Evolutionary conservation across 2,329 filamentous ascomycete genomes (phyloP).

Genomic region (Fusarium nelsonii): DNA sequence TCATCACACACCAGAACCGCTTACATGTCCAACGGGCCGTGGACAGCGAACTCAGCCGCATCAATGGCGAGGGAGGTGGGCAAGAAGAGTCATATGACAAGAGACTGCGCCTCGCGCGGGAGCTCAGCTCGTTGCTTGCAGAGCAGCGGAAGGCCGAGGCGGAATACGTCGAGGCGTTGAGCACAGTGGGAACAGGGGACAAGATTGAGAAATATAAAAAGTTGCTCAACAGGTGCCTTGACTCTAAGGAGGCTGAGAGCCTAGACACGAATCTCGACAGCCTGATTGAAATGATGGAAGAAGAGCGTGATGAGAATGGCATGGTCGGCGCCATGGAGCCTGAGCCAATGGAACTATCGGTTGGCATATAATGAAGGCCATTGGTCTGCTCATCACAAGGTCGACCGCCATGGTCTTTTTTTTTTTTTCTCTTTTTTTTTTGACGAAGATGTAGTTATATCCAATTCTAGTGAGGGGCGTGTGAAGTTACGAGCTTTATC

Average conservation of each 20-base stretch:
- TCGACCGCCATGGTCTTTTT: background rate
- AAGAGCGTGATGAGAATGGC: constrained; percentile 64
- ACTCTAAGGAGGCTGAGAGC: constrained; percentile 74
- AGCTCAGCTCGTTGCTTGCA: constrained; percentile 67
- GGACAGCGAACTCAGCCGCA: constrained; percentile 62
- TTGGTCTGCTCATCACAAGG: constrained; percentile 20
- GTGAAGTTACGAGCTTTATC: constrained; percentile 23
- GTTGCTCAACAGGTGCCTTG: constrained; percentile 76
- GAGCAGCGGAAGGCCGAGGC: constrained; percentile 73
- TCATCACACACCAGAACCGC: constrained; percentile 66
- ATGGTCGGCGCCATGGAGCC: constrained; percentile 50
- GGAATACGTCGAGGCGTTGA: constrained; percentile 77
- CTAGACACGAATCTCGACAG: constrained; percentile 74
- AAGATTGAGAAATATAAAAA: constrained; percentile 80
- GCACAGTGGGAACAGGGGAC: constrained; percentile 77
- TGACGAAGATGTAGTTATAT: constrained; percentile 35
- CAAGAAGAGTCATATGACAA: constrained; percentile 64
- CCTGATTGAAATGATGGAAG: constrained; percentile 73
- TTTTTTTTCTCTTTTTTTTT: constrained; percentile 17
- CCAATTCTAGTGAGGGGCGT: constrained; percentile 20
- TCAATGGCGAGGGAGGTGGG: constrained; percentile 61
- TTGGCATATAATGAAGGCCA: constrained; percentile 41
- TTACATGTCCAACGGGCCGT: constrained; percentile 66
- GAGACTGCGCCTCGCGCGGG: constrained; percentile 68
- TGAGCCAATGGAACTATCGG: constrained; percentile 50